These are phyloP conservation scores for Gossypium trilobum DNA, from an alignment of 441 rosid species.

Conservation along the genomic window DNA sequence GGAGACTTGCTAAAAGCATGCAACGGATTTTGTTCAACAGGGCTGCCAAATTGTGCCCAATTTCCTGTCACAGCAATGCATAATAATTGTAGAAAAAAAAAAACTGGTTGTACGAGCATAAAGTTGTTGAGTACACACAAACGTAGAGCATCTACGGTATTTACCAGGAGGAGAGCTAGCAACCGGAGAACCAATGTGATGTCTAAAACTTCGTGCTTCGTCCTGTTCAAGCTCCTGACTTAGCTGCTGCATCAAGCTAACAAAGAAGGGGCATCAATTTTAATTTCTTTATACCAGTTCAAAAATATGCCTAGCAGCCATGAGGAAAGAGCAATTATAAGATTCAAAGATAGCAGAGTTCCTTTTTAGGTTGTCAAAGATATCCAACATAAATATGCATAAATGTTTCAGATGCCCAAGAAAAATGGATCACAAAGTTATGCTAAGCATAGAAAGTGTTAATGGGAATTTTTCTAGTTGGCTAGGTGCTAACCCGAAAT, in stretches of 20 bases:
- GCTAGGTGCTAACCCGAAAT: background rate
- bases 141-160: slow-evolving; percentile 3
- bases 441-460: background rate
- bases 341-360: background rate
- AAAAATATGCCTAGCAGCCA: background rate
- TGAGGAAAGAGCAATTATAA: background rate
- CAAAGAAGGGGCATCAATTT: slow-evolving; percentile 16
- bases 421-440: background rate
- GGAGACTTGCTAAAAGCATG: slow-evolving; percentile 50
- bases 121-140: slow-evolving; percentile 6
- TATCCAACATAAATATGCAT: background rate
- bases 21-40: slow-evolving; percentile 47
- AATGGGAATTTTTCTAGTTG: background rate
- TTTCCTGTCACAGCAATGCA: slow-evolving; percentile 33
- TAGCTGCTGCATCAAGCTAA: slow-evolving; percentile 54
- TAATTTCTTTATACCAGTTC: background rate
- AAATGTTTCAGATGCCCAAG: background rate
- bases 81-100: background rate
- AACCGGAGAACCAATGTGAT: slow-evolving; percentile 56
- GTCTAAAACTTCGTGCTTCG: slow-evolving; percentile 49
- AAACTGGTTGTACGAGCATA: background rate
- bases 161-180: slow-evolving; percentile 74
- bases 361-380: background rate
- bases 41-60: slow-evolving; percentile 60
- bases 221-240: slow-evolving; percentile 70